Percentiles rank a stretch among this genome's conserved stretches.
Evolutionary conservation across 108 stramenopile species (phyloP).

Genomic region (Cyclotella atomus): DNA sequence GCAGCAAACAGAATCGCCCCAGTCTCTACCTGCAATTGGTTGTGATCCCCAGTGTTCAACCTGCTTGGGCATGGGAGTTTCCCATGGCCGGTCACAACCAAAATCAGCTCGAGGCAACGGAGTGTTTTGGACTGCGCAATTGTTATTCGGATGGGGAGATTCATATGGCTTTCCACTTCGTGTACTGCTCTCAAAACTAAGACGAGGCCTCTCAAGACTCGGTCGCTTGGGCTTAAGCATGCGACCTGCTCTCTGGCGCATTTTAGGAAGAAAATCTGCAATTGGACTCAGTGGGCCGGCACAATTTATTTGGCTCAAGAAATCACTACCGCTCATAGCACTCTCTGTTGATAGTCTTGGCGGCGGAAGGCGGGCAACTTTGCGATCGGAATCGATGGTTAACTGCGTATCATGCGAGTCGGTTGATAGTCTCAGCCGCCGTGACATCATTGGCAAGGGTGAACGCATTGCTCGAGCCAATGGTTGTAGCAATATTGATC

Average conservation of each 20-base stretch:
- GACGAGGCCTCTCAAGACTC: constrained; percentile 11
- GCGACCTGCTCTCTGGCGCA: constrained; percentile 23
- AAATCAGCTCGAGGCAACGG: constrained; percentile 12
- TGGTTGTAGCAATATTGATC: constrained; percentile 39
- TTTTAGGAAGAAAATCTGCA: constrained; percentile 4
- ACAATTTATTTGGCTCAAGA: constrained; percentile 39
- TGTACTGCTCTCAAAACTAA: constrained; percentile 26
- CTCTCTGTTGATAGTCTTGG: constrained; percentile 44
- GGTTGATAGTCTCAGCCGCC: constrained; percentile 10
- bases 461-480: constrained; percentile 27
- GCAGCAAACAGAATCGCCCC: constrained; percentile 70
- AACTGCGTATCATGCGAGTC: not conserved
- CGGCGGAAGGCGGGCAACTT: constrained; percentile 3
- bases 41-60: constrained; percentile 73
- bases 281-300: constrained; percentile 29
- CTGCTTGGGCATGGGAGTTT: constrained; percentile 66
- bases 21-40: constrained; percentile 72
- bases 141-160: constrained; percentile 49
- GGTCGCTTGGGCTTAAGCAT: constrained; percentile 27
- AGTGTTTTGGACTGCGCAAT: constrained; percentile 22
- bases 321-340: constrained; percentile 35
- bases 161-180: constrained; percentile 23
- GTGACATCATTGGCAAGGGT: constrained; percentile 11
- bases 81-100: constrained; percentile 25
- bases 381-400: not conserved